Base-by-base conservation (phyloP, 768 basidiomycete genomes). In the Lyophyllum atratum region DNA sequence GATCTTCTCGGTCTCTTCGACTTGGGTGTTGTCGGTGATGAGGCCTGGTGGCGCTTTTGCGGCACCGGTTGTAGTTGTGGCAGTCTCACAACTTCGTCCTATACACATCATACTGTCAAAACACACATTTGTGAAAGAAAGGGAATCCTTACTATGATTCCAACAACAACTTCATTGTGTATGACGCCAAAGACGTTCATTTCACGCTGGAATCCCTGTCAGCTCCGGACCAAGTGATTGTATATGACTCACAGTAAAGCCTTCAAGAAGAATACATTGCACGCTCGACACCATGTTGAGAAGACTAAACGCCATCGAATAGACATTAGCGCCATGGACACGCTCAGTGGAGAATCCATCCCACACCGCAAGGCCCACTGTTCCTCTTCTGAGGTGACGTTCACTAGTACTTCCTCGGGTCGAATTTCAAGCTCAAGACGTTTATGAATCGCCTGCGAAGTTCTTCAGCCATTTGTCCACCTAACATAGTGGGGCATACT, bases 151-250 rank as follows among this genome's bases (percentile, higher is more conserved):
- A 90, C 94, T 40, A 95, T 90, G 29, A 93, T 75, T 1, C 94
- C 94, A 24, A 84, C 68, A 15, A 95, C 79, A 21, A 89, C 72
- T 52, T 86, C 75, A 24, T 72, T 82, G 24, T 89, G 79, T 4
- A 93, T 69, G 54, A 92, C 77, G 0, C 90, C 90, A 59, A 94
- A 91, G 2, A 95, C 87, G 3, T 91, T 92, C 51, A 95, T 78
- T 71, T 96, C 94, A 8, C 93, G 85, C 88, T 93, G 34, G 15
- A 19, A 33, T 19, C 34, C 37, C 34, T 39, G 5, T 52, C 28
- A 49, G 26, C 33, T 26, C 22, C 45, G 29, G 44, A 44, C 54
- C 21, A 55, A 28, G 24, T 9, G 22, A 49, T 47, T 19, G 9
- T 51, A 52, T 1, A 45, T 28, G 14, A n/a, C 70, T 65, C 66